Evolutionary conservation across 176 grass and related monocot species (phyloP), one percentile per base, ranked within the genome.

Genomic region (Tillandsia leiboldiana): DNA sequence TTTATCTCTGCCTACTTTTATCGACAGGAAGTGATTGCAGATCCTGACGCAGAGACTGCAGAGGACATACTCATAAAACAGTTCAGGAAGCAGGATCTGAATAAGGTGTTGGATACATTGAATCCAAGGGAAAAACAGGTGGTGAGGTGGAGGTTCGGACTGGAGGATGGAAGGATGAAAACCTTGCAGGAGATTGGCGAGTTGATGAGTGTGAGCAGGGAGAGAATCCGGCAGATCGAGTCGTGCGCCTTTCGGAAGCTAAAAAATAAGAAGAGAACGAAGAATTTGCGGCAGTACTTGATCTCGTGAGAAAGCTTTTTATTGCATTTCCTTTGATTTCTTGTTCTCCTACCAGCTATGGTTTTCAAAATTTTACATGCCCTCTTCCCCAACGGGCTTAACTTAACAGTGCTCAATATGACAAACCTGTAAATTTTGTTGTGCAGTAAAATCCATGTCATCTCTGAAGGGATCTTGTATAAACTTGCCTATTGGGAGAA

Each of bases 181-280:
- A 99, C 94, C 1, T 80, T 99, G 78, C 77, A 90, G 52, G 82
- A 90, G 71, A 90, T 93, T 24, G 94, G 94, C 51, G 74, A 82
- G 69, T 49, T 83, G 47, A 72, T 93, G 73, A 76, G 84, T 53
- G 83, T 93, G 72, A 99, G 89, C 72, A 79, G 94, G 74, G 94
- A 99, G 80, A 86, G 89, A 79, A 84, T 93, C 72, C 73, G 89
- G 72, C 94, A 93, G 56, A 90, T 99, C 8, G 89, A 99, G 74
- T 68, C 81, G 64, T 77, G 59, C 59, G 84, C 94, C n/a, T 84
- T 99, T 69, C 84, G 86, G 81, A 99, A 99, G 78, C 70, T 99
- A 8, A 87, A 83, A 79, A 75, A 48, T 74, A 90, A 83, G 82
- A 90, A 90, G 53, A 84, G 33, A 81, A 68, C 83, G 24, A 76